phyloP scores from a whole-genome alignment of 306 rosid species.

The Prunus mira region DNA sequence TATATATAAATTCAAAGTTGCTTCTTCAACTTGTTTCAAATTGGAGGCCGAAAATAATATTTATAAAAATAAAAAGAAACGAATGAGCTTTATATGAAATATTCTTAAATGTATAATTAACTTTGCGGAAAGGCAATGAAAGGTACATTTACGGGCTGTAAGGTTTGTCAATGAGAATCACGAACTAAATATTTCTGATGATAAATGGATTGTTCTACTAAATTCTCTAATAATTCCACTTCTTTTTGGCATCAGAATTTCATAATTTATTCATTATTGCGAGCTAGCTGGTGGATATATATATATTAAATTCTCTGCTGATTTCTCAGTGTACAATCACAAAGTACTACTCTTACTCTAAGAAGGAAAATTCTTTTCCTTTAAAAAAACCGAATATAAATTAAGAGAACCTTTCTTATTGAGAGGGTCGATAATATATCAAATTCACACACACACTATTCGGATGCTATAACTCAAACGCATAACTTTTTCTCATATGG shows the following conservation, averaged over 20 bases:
- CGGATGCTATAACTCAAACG: not conserved
- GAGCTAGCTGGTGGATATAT: conserved; percentile 19
- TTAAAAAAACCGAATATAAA: not conserved
- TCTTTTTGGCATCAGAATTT: conserved; percentile 36
- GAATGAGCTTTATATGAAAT: conserved; percentile 46
- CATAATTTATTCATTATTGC: conserved; percentile 23
- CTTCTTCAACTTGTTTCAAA: conserved; percentile 49
- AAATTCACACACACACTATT: too few relatives aligned
- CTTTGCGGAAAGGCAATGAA: conserved; percentile 65
- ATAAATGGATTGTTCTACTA: conserved; percentile 44
- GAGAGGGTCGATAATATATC: too few relatives aligned
- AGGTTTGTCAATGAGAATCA: conserved; percentile 41
- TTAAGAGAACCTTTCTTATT: not conserved
- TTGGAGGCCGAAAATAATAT: conserved; percentile 20
- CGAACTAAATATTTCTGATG: conserved; percentile 24
- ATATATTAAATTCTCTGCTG: too few relatives aligned
- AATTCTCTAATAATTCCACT: conserved; percentile 49
- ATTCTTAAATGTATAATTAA: conserved; percentile 35
- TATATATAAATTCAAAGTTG: not conserved
- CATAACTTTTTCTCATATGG: rapidly evolving
- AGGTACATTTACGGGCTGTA: conserved; percentile 62
- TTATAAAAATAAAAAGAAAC: conserved; percentile 12
- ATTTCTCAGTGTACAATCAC: not conserved
- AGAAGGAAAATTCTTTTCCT: conserved; percentile 2
- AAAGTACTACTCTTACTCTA: conserved; percentile 7